phyloP scores from a whole-genome alignment of 352 stramenopile species.

The Pythium coloratum region DNA sequence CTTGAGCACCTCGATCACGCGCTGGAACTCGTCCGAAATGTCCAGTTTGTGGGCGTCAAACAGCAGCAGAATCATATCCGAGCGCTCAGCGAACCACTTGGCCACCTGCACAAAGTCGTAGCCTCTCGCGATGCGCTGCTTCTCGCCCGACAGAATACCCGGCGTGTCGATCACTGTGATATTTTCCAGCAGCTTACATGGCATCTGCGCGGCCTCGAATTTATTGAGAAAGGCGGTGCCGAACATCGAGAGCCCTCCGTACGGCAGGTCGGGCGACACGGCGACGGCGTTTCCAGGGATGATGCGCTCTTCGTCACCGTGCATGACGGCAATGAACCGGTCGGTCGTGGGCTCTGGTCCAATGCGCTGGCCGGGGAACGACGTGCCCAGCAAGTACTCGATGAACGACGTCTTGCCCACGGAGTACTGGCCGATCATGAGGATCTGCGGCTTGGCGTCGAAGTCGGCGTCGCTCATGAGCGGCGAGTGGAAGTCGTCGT shows the following conservation, averaged over 20 bases:
- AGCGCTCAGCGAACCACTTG: slow-evolving; percentile 94
- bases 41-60: slow-evolving; percentile 99
- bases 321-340: slow-evolving; percentile 97
- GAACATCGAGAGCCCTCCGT: slow-evolving; percentile 94
- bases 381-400: slow-evolving; percentile 93
- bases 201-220: slow-evolving; percentile 96
- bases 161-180: slow-evolving; percentile 98
- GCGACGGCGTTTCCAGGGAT: slow-evolving; percentile 97
- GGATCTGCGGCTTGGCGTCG: slow-evolving; percentile 96
- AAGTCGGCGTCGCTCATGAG: slow-evolving; percentile 95
- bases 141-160: slow-evolving; percentile 98
- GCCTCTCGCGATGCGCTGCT: slow-evolving; percentile 95
- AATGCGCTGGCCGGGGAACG: slow-evolving; percentile 97
- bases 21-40: slow-evolving; percentile 99
- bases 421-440: slow-evolving; percentile 98
- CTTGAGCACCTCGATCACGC: slow-evolving; percentile 95
- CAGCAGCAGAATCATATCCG: slow-evolving; percentile 98
- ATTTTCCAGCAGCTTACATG: slow-evolving; percentile 92
- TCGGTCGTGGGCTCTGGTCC: slow-evolving; percentile 98
- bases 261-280: slow-evolving; percentile 94
- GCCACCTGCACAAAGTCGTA: slow-evolving; percentile 96
- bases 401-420: slow-evolving; percentile 99
- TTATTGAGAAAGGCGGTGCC: slow-evolving; percentile 98
- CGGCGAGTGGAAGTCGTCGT: slow-evolving; percentile 93
- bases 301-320: slow-evolving; percentile 95